A percentile compares a stretch with the other conserved stretches of the same genome.
Evolutionary conservation across 2,329 filamentous ascomycete genomes (phyloP).

Genomic region (Calonectria montana): DNA sequence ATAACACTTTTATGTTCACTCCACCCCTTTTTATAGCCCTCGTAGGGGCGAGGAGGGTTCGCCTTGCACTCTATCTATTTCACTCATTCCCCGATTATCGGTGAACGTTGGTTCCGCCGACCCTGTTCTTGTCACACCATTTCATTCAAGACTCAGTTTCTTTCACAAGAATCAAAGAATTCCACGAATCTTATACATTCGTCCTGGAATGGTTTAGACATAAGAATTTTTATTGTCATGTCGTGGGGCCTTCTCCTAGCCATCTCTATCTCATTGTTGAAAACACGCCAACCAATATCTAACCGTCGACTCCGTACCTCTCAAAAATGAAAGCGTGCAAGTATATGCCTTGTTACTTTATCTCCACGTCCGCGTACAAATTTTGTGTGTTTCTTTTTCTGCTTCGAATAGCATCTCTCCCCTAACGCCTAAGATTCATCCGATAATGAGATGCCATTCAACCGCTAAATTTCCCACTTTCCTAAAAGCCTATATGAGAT

Average conservation of each 20-base stretch:
- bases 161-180: no score
- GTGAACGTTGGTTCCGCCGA: no score
- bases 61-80: no score
- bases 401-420: conserved; percentile 38
- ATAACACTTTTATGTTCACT: no score
- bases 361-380: conserved; percentile 11
- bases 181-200: background rate
- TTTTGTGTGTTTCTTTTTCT: conserved; percentile 21
- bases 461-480: conserved; percentile 42
- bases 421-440: conserved; percentile 36
- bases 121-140: no score
- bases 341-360: conserved; percentile 12
- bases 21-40: no score
- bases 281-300: conserved; percentile 37
- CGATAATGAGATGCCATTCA: conserved; percentile 41
- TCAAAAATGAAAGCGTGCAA: conserved; percentile 32
- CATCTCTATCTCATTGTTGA: conserved; percentile 36
- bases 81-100: no score
- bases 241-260: conserved; percentile 25
- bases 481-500: conserved; percentile 34
- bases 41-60: no score
- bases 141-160: no score
- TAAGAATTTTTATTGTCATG: conserved; percentile 20
- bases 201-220: background rate
- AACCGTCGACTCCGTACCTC: conserved; percentile 38